Percentiles rank a stretch among this genome's conserved stretches.
These are phyloP conservation scores for Neofusicoccum sp. DNA, from an alignment of 2,329 filamentous ascomycete genomes.

Conservation along the genomic window DNA sequence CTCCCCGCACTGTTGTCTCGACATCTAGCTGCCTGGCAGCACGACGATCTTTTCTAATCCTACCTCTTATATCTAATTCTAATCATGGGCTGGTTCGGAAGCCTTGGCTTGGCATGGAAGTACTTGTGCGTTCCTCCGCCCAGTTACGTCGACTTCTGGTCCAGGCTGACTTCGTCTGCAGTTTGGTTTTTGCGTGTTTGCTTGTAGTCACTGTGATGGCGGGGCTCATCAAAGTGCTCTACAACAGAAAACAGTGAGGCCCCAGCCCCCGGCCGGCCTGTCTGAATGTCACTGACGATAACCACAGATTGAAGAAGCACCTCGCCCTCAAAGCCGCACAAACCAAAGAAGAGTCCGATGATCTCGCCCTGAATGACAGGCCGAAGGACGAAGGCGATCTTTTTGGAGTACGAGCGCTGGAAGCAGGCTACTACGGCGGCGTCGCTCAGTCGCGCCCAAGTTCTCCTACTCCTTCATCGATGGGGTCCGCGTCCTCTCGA, in stretches of 20 bases:
- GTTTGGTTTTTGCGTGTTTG: slow-evolving; percentile 38
- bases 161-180: slow-evolving; percentile 25
- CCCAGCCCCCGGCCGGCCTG: background rate
- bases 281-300: background rate
- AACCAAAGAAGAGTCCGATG: slow-evolving; percentile 34
- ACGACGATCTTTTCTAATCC: background rate
- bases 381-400: slow-evolving; percentile 44
- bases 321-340: slow-evolving; percentile 31
- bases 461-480: slow-evolving; percentile 37
- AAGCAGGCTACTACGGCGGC: slow-evolving; percentile 45
- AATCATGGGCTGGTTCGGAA: slow-evolving; percentile 31
- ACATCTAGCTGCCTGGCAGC: slow-evolving; percentile 9
- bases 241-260: slow-evolving; percentile 38
- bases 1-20: background rate
- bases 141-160: too few relatives aligned
- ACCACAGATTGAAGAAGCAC: slow-evolving; percentile 34
- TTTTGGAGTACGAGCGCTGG: slow-evolving; percentile 44
- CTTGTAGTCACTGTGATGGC: slow-evolving; percentile 36
- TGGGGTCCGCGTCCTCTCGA: slow-evolving; percentile 22
- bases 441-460: slow-evolving; percentile 43
- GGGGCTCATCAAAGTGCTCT: slow-evolving; percentile 39
- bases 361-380: slow-evolving; percentile 37
- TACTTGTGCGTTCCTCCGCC: slow-evolving; percentile 34
- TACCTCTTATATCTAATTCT: slow-evolving; percentile 8
- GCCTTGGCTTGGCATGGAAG: slow-evolving; percentile 41